Evolutionary conservation across 148 eudicot species (phyloP).

Genomic region (Beta vulgaris): DNA sequence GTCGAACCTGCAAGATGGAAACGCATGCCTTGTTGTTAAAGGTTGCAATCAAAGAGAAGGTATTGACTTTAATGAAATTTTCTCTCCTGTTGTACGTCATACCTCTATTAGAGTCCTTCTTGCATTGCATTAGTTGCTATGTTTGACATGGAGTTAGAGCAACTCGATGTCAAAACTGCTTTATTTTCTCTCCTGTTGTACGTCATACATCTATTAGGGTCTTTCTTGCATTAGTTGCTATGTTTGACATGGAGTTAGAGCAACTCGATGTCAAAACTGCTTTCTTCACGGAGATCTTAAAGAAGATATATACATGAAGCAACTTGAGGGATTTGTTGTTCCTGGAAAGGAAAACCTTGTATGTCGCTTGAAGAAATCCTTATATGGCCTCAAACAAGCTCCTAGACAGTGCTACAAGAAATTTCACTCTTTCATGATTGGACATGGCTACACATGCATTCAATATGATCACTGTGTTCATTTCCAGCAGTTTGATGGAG

Average conservation of each 20-base stretch:
- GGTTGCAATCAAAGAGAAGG: constrained; percentile 6
- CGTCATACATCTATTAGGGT: no score
- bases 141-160: no score
- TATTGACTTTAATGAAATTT: neutral
- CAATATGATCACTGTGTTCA: neutral
- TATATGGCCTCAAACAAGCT: constrained; percentile 2
- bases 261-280: neutral
- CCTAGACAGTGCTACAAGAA: neutral
- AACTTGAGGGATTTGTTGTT: neutral
- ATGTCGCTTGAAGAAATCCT: neutral
- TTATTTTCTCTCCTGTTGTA: no score
- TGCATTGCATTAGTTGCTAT: no score
- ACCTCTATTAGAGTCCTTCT: neutral
- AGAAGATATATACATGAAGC: neutral
- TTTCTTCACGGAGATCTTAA: neutral
- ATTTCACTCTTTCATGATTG: neutral
- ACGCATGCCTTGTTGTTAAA: neutral
- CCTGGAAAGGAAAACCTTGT: neutral
- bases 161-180: no score
- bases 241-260: no score
- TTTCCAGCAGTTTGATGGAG: neutral
- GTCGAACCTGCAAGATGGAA: neutral
- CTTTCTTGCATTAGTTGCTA: no score
- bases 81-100: neutral
- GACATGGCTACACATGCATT: neutral